Evolutionary conservation across 345 rosid genomes (phyloP).

Genomic region (Eucalyptus viminalis): DNA sequence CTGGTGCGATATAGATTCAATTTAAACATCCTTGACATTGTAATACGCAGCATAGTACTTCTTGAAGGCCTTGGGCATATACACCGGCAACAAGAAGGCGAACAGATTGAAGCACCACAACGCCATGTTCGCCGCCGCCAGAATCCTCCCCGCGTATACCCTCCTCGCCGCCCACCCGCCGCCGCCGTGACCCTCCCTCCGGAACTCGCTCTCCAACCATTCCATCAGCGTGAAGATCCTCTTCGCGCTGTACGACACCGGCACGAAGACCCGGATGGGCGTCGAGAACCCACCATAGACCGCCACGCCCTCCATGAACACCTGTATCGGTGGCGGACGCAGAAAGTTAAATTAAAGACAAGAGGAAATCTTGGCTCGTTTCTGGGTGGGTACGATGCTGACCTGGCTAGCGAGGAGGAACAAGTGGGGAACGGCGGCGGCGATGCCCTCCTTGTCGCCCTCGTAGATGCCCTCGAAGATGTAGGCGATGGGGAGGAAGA

Average conservation of each 20-base stretch:
- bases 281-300: constrained; percentile 44
- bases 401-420: constrained; percentile 71
- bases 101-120: constrained; percentile 86
- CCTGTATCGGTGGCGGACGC: constrained; percentile 25
- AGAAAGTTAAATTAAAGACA: neutral
- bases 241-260: constrained; percentile 62
- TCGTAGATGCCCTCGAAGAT: constrained; percentile 60
- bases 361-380: neutral
- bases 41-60: constrained; percentile 26
- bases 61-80: constrained; percentile 66
- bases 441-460: constrained; percentile 55
- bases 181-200: neutral
- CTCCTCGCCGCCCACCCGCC: constrained; percentile 26
- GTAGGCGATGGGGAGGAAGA: constrained; percentile 53
- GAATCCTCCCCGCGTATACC: constrained; percentile 36
- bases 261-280: constrained; percentile 66
- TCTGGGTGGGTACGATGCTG: neutral
- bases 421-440: constrained; percentile 73
- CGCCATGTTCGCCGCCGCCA: constrained; percentile 60
- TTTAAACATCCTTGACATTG: neutral
- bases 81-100: constrained; percentile 77
- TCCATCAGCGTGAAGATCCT: constrained; percentile 51
- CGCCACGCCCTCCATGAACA: constrained; percentile 82
- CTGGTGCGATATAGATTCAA: neutral
- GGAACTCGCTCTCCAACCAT: constrained; percentile 54